Evolutionary conservation across 352 stramenopile species (phyloP), one percentile per base, ranked within the genome.

Genomic region (Phytophthora constricta): DNA sequence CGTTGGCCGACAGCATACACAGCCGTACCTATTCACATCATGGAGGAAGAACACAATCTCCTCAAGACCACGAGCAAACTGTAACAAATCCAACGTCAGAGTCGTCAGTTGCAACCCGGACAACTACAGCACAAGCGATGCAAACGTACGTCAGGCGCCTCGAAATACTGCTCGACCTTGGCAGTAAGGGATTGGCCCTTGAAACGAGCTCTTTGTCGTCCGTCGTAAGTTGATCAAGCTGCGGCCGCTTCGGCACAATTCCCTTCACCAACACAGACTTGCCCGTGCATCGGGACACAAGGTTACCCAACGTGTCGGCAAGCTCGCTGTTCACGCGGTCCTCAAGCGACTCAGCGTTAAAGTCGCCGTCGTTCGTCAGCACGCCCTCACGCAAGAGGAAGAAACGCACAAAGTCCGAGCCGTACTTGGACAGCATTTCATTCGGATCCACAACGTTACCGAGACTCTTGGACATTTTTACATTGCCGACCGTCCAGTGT

Each of bases 401-500:
- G 64, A 94, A 99, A 27, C 97, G 87, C 47, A 99, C 96, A 22
- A 92, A 92, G 76, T 99, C 97, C 2, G 96, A 81, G 20, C 93
- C 82, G 71, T 98, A 99, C 57, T 83, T 93, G 27, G 90, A 70
- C 10, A 99, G 79, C 33, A 99, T 77, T 9, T 96, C 80, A 17
- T 97, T 72, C 20, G 98, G 97, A 51, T 99, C 92, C 57, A 99
- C 94, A 13, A 99, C 97, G 82, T 99, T 99, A 10, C 97, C 97
- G 1, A 99, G 71, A 46, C 94, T 99, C 78, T 99, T 99, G 51
- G 93, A 99, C 81, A 99, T 99, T 79, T 99, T 99, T 59, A 98
- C 88, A 48, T 96, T 94, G 49, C 98, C 93, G 42, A 98, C 98
- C 4, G 97, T 99, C 97, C 97, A 99, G 86, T 98, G 98, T 10